Evolutionary conservation across 345 rosid species (phyloP), one percentile per base, ranked within the genome.

Genomic region (Ricinus communis): DNA sequence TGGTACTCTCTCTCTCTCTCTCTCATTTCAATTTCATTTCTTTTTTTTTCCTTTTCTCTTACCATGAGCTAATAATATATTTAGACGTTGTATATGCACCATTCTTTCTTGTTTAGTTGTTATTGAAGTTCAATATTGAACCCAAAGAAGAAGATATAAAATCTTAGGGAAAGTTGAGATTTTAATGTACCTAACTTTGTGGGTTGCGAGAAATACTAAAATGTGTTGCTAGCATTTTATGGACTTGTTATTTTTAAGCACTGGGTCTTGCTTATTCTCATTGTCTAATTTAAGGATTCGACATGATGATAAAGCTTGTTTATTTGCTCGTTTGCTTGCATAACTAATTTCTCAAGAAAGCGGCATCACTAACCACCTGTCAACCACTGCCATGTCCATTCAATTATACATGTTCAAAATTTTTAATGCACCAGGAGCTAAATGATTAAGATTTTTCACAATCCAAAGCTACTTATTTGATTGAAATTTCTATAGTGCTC

Each of bases 1-100:
- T 15, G 94, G 93, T 88, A 78, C 28, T 18, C 27, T 14, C 19
- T 4, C 38, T 70, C 63, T 41, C 41, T 62, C 43, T 43, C 36
- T 22, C 28, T 45, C 5, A 45, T 27, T 1, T 22, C 9, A 9
- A n/a, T 61, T 38, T 27, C 58, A 19, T 65, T 73, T 22, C 14
- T 41, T 51, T 54, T 65, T 60, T 11, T 13, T 41, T 14, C 13
- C 9, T 51, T 40, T n/a, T 53, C 49, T 18, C 3, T 11, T 21
- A 19, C 49, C 30, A 13, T 22, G 24, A 0, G 3, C n/a, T n/a
- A n/a, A n/a, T n/a, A n/a, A n/a, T n/a, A n/a, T n/a, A n/a, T n/a
- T n/a, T n/a, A n/a, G n/a, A n/a, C n/a, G n/a, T n/a, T n/a, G n/a
- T n/a, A n/a, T n/a, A n/a, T 24, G 31, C 14, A 15, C 0, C 28